A percentile compares a stretch with the other conserved stretches of the same genome.
phyloP scores from a whole-genome alignment of 345 rosid species.

The Eucalyptus guilfoylei region DNA sequence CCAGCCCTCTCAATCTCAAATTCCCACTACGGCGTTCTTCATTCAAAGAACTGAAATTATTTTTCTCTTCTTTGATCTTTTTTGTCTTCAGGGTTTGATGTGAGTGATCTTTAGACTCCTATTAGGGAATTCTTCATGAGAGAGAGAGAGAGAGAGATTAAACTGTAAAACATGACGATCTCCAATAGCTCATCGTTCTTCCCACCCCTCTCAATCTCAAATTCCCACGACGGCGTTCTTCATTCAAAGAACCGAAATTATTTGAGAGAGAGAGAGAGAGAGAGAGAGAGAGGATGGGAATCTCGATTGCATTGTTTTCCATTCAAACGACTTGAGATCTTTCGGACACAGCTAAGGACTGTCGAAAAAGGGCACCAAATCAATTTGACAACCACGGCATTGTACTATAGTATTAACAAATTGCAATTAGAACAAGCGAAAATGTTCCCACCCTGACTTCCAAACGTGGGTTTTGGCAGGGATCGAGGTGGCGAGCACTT shows the following conservation, averaged over 20 bases:
- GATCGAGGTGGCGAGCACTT: background rate
- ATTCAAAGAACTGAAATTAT: background rate
- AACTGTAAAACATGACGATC: too few species aligned
- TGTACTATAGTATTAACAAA: background rate
- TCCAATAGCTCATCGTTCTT: too few species aligned
- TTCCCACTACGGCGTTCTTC: background rate
- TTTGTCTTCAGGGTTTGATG: background rate
- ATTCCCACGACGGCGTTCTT: too few species aligned
- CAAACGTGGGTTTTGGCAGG: background rate
- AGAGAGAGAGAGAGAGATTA: background rate
- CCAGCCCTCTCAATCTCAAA: background rate
- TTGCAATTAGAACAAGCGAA: background rate
- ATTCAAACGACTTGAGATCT: background rate
- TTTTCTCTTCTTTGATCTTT: background rate
- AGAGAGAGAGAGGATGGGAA: background rate
- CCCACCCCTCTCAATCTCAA: too few species aligned
- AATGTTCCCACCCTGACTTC: background rate
- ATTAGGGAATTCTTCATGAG: background rate
- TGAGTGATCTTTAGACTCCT: background rate
- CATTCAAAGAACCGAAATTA: too few species aligned
- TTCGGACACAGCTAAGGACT: background rate
- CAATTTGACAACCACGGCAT: background rate
- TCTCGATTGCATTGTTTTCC: background rate
- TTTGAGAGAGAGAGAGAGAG: background rate
- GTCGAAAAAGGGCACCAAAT: background rate